A percentile compares a stretch with the other conserved stretches of the same genome.
Conservation (phyloP, 306 rosid genomes). For the Hippophae rhamnoides region DNA sequence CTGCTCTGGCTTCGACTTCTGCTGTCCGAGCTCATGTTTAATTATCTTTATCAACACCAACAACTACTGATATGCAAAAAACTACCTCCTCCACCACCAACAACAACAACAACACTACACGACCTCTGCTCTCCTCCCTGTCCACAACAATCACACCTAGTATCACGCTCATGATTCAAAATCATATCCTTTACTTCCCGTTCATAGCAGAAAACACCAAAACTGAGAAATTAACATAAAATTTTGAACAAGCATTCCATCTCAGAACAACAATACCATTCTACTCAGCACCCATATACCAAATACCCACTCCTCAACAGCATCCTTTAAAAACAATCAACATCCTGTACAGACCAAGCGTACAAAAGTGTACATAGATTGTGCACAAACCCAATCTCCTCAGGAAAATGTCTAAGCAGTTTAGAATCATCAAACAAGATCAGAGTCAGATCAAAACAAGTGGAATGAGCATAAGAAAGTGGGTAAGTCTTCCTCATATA, state of each 20-base stretch:
- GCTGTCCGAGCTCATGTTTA: slow-evolving; percentile 89
- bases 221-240: slow-evolving; percentile 36
- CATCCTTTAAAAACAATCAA: slow-evolving; percentile 29
- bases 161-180: slow-evolving; percentile 64
- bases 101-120: slow-evolving; percentile 58
- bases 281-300: slow-evolving; percentile 36
- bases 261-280: slow-evolving; percentile 45
- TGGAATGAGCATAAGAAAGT: neutral
- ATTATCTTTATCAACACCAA: slow-evolving; percentile 45
- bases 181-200: slow-evolving; percentile 70
- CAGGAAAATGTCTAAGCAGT: slow-evolving; percentile 15
- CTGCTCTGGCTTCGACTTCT: slow-evolving; percentile 87
- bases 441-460: neutral
- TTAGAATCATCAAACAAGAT: slow-evolving; percentile 1
- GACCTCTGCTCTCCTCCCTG: slow-evolving; percentile 76
- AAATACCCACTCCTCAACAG: slow-evolving; percentile 33
- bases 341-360: slow-evolving; percentile 25
- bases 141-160: slow-evolving; percentile 98
- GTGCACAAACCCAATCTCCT: slow-evolving; percentile 19
- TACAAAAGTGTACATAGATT: slow-evolving; percentile 8
- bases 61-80: slow-evolving; percentile 49
- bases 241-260: slow-evolving; percentile 52
- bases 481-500: slow-evolving; percentile 1
- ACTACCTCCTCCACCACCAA: slow-evolving; percentile 40
- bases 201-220: slow-evolving; percentile 59